Percentiles rank a stretch among this genome's conserved stretches.
Evolutionary conservation across 768 basidiomycete genomes (phyloP).

Genomic region (Rubroboletus satanas): DNA sequence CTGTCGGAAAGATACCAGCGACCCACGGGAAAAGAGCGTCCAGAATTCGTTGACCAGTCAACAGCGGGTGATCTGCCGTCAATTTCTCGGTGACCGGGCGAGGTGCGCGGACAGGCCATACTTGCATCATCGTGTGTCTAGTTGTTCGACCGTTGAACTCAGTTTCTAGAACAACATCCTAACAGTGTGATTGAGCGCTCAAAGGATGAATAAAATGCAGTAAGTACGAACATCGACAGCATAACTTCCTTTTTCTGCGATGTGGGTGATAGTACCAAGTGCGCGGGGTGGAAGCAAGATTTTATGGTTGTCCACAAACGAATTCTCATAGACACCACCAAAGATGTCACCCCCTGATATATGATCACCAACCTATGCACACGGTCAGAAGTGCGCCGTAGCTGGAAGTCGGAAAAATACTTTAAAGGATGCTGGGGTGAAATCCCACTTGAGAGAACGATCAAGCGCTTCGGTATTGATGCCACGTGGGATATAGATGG

Average conservation of each 20-base stretch:
- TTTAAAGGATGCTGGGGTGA: constrained; percentile 78
- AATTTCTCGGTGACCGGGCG: constrained; percentile 94
- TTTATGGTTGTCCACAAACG: constrained; percentile 93
- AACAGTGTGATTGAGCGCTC: neutral
- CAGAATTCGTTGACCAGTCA: constrained; percentile 95
- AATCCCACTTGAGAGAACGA: constrained; percentile 90
- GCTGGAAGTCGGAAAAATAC: constrained; percentile 33
- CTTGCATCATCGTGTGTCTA: constrained; percentile 93
- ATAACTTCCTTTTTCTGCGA: constrained; percentile 94
- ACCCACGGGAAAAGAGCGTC: constrained; percentile 94
- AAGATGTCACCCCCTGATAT: constrained; percentile 97
- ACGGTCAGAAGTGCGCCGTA: constrained; percentile 7
- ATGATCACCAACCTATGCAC: constrained; percentile 83
- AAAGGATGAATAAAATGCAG: neutral
- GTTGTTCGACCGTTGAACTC: constrained; percentile 95
- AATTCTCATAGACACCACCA: constrained; percentile 95
- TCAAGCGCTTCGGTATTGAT: constrained; percentile 97
- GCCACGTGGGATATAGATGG: constrained; percentile 99
- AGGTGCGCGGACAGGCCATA: constrained; percentile 98
- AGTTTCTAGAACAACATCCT: constrained; percentile 96
- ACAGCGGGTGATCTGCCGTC: constrained; percentile 85
- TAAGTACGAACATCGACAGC: constrained; percentile 67
- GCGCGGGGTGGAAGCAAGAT: constrained; percentile 94
- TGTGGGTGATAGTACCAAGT: constrained; percentile 89
- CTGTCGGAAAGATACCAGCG: neutral